phyloP scores from a whole-genome alignment of 257 asterid genomes.

The Solanum medicagineum region DNA sequence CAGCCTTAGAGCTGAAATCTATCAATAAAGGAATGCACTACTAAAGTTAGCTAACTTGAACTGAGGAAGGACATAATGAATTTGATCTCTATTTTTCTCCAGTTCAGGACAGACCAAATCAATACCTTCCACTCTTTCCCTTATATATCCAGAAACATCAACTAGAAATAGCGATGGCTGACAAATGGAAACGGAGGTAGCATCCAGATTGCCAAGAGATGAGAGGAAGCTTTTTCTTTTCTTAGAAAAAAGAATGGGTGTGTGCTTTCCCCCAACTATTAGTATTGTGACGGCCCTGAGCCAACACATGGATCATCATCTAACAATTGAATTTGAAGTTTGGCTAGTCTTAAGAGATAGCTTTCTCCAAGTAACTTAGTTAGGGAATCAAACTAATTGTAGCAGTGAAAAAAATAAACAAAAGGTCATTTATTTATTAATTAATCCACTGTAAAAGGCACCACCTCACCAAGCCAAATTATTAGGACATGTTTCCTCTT shows the following conservation, averaged over 20 bases:
- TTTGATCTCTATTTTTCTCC: background rate
- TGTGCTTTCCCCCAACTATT: background rate
- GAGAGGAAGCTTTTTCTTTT: background rate
- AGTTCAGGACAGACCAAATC: background rate
- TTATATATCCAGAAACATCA: background rate
- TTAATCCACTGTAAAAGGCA: background rate
- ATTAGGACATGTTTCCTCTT: background rate
- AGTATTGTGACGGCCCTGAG: background rate
- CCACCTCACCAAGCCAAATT: background rate
- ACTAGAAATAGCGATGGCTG: background rate
- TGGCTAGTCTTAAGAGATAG: background rate
- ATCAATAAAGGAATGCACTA: background rate
- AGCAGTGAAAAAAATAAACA: background rate
- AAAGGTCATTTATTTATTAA: background rate
- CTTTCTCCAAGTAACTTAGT: background rate
- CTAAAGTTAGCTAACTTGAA: background rate
- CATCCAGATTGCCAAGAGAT: background rate
- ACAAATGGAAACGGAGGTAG: background rate
- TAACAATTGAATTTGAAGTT: background rate
- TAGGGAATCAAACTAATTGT: background rate
- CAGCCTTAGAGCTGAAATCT: background rate
- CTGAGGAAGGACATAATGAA: background rate
- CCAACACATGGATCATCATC: background rate
- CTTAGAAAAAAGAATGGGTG: background rate
- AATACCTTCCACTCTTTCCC: background rate